Conservation (phyloP, 148 eudicot genomes). For the Camellia granthamiana region DNA sequence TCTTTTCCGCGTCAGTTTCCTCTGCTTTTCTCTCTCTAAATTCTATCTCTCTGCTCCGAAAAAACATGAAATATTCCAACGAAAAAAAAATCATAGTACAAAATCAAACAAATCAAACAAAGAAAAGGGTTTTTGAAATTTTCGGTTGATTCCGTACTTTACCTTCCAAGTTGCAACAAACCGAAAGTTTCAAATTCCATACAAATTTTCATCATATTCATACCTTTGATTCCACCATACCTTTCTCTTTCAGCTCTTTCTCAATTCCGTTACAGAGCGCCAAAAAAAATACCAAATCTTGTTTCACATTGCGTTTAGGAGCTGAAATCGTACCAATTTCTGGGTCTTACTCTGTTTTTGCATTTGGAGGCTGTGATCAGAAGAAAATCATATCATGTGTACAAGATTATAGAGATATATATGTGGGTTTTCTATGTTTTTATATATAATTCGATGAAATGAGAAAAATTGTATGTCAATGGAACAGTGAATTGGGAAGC, state of each 20-base stretch:
- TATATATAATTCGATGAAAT: constrained; percentile 26
- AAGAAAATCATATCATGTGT: neutral
- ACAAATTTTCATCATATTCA: neutral
- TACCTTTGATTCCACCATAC: too few species aligned
- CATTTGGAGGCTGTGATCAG: neutral
- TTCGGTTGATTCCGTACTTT: neutral
- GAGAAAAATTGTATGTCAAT: constrained; percentile 29
- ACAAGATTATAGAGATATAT: neutral
- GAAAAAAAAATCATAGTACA: constrained; percentile 19
- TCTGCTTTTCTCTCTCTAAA: neutral
- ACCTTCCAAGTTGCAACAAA: neutral
- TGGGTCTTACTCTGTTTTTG: neutral
- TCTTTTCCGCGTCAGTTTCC: neutral
- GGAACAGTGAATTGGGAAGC: constrained; percentile 20
- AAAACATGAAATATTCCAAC: constrained; percentile 20
- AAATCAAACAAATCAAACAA: constrained; percentile 12
- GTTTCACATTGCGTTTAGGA: neutral
- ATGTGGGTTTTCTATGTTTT: neutral
- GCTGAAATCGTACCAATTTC: neutral
- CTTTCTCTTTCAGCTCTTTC: neutral
- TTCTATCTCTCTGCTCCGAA: constrained; percentile 15
- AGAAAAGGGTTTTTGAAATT: constrained; percentile 15
- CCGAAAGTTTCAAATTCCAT: neutral
- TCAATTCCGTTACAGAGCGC: too few species aligned
- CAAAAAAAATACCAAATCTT: neutral